Base-by-base conservation (phyloP, 768 basidiomycete genomes). In the Rhizopogon roseolus region DNA sequence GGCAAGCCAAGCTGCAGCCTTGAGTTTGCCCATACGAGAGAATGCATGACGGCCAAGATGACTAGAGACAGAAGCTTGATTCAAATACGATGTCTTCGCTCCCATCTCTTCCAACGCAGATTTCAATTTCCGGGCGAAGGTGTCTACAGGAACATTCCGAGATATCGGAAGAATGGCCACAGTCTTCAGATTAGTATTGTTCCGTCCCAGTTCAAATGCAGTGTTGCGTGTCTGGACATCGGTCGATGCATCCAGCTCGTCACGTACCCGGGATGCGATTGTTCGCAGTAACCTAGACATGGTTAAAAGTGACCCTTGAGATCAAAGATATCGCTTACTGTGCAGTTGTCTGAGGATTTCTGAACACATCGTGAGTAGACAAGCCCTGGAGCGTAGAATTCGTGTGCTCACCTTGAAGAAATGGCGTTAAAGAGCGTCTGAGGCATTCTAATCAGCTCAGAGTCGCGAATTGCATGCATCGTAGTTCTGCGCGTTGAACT, bases 381-480 rank as follows among this genome's bases (percentile, higher is more conserved):
- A 19, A 28, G 41, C 29, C 22, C n/a, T 13, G 16, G 14, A 13
- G 13, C 32, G 41, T 22, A 22, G 4, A 6, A 1, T 19, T 11
- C 14, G 38, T 11, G 19, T 1, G 62, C 80, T 57, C 55, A 88
- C 88, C 90, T 76, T 10, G 89, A 86, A 41, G 91, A 93, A 54
- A 98, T 96, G 1, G 97, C 97, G 67, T 98, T 98, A 76, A 98
- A 99, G 9, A 99, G 77, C 0, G 97, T 97, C 63, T 90, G 86
- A 1, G 97, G 97, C 90, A 99, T 97, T 28, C 96, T 77, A 28
- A 96, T 96, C 11, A 99, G 78, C 67, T 99, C 97, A 0, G 94
- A 93, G 66, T 99, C 97, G 62, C 97, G 92, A 58, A 99, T 98
- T 6, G 97, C 97, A 71, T 98, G 96, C 16, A 98, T 85, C 0